Base-by-base conservation (phyloP, 2,329 filamentous ascomycete species). In the Stachybotrys chartarum region DNA sequence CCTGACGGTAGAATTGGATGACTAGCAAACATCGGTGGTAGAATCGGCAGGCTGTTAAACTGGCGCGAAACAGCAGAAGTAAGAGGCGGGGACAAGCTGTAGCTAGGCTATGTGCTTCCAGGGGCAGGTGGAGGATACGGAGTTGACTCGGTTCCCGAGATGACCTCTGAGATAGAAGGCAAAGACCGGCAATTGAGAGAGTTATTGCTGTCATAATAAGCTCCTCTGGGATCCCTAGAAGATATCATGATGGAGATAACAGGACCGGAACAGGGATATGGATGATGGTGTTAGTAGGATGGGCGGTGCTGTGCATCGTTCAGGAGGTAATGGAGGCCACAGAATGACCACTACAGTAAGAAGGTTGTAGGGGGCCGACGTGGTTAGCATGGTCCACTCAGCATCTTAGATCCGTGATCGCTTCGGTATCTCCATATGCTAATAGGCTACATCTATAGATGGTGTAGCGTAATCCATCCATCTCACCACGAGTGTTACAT, bases 81-180 rank as follows among this genome's bases (percentile, higher is more conserved):
- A 56, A 83, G 79, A 24, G 83, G 80, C 17, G 70, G 71, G 3
- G 70, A 69, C 56, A 72, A 56, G 51, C 65, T 63, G 6, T 68
- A 62, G 50, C 64, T 59, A 18, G 67, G 58, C 56, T 66, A 66
- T 30, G 66, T 59, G 56, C 61, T 70, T 64, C 58, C 71, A 69
- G 64, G 64, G 42, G 64, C 59, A 16, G 74, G 18, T n/a, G 72
- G 68, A n/a, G 77, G 73, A 61, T 78, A 87, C 60, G 70, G 79
- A 75, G 58, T 88, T 65, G 60, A 85, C 81, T 78, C 92, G 80
- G 68, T 87, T 80, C 70, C 74, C n/a, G 72, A 75, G 51, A 81
- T 78, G 51, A 80, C 75, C 59, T 80, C 78, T 12, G 75, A 77
- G 56, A 96, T 90, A 5, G 90, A 95, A 8, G 90, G 87, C 55